Evolutionary conservation across 2,329 filamentous ascomycete species (phyloP).

Genomic region (Aureobasidium vineae): DNA sequence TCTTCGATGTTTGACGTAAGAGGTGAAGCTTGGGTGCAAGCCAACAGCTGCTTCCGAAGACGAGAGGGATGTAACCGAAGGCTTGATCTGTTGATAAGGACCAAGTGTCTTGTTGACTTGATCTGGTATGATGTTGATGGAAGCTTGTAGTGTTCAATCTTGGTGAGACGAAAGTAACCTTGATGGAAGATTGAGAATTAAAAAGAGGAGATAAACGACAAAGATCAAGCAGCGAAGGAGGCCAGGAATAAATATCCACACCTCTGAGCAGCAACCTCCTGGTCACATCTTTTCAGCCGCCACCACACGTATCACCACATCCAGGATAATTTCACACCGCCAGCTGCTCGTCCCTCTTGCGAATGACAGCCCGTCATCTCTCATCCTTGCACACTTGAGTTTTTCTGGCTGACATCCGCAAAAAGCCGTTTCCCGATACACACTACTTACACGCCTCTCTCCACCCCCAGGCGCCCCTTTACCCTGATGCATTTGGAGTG

Average conservation of each 20-base stretch:
- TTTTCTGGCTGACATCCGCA: background rate
- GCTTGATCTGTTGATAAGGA: background rate
- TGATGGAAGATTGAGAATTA: background rate
- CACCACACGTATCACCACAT: conserved; percentile 1
- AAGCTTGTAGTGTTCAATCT: background rate
- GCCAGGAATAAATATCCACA: conserved; percentile 10
- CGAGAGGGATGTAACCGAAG: background rate
- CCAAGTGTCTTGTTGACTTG: background rate
- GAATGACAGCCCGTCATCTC: background rate
- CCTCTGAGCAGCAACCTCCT: background rate
- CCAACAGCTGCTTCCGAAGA: background rate
- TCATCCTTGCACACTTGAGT: conserved; percentile 1
- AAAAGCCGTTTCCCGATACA: conserved; percentile 4
- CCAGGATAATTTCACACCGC: conserved; percentile 9
- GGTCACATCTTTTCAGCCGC: background rate
- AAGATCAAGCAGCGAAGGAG: background rate
- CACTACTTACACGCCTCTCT: background rate
- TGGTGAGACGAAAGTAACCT: background rate
- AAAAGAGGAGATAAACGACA: background rate
- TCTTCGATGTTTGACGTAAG: background rate
- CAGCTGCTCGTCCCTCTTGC: background rate
- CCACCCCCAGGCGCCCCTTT: background rate
- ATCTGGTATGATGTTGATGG: background rate
- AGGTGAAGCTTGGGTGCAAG: background rate
- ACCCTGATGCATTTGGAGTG: conserved; percentile 2